phyloP scores from a whole-genome alignment of 306 rosid genomes.

The Inga oerstediana region DNA sequence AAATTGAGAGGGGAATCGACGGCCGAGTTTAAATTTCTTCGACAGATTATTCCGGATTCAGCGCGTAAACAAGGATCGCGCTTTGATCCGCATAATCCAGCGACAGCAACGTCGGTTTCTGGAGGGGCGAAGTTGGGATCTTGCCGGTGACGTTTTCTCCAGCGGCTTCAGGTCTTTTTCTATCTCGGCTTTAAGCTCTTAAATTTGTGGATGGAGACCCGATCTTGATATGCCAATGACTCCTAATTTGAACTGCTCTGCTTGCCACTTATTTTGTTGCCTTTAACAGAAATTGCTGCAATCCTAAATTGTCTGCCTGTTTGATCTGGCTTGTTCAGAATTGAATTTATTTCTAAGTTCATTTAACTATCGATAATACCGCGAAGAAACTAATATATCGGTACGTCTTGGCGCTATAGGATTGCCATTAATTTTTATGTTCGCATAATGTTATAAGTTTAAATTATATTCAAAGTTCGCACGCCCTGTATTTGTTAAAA shows the following conservation, averaged over 20 bases:
- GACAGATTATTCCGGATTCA: background rate
- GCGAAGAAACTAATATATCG: background rate
- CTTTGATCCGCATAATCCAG: background rate
- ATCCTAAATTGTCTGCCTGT: background rate
- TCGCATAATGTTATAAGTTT: background rate
- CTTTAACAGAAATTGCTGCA: background rate
- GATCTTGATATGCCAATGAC: background rate
- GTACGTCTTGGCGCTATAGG: background rate
- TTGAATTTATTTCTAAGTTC: background rate
- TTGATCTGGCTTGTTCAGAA: background rate
- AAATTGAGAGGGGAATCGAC: background rate
- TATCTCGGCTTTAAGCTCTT: background rate
- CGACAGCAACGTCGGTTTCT: background rate
- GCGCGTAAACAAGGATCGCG: background rate
- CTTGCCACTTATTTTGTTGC: background rate
- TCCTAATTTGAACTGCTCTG: background rate
- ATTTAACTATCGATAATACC: background rate
- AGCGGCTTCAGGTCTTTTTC: background rate
- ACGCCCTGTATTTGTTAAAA: background rate
- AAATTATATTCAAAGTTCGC: background rate
- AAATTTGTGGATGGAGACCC: background rate
- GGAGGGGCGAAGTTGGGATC: background rate
- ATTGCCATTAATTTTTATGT: background rate
- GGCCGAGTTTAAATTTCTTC: background rate
- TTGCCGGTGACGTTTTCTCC: background rate